Percentiles rank a stretch among this genome's conserved stretches.
These are phyloP conservation scores for Fraxinus anomala DNA, from an alignment of 257 asterid species.

Conservation along the genomic window DNA sequence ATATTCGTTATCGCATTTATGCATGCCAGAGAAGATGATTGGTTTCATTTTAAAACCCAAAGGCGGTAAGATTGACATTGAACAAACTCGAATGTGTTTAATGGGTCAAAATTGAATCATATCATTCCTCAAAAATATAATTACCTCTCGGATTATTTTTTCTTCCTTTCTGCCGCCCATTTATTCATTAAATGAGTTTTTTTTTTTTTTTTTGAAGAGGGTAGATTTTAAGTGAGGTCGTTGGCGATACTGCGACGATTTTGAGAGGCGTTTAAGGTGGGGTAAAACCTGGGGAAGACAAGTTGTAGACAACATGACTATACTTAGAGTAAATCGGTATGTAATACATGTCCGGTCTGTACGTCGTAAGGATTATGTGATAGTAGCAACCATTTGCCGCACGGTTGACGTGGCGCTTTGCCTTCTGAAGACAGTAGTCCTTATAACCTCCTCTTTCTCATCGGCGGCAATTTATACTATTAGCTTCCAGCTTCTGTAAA, in stretches of 20 bases:
- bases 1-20: background rate
- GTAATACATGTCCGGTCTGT: conserved; percentile 57
- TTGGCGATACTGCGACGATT: too few relatives aligned
- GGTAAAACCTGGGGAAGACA: conserved; percentile 44
- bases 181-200: background rate
- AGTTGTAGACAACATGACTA: conserved; percentile 79
- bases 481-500: conserved; percentile 12
- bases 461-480: conserved; percentile 73
- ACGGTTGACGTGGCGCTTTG: conserved; percentile 99
- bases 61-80: background rate
- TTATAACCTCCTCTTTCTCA: conserved; percentile 96
- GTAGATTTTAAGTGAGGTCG: too few relatives aligned
- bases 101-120: background rate
- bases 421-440: conserved; percentile 98
- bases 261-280: conserved; percentile 16
- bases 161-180: background rate
- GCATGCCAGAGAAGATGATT: background rate
- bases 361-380: conserved; percentile 78
- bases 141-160: background rate
- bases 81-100: background rate
- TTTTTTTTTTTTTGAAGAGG: too few relatives aligned
- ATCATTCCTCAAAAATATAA: too few relatives aligned
- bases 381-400: conserved; percentile 82
- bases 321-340: conserved; percentile 51
- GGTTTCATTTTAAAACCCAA: background rate